Evolutionary conservation across 306 rosid genomes (phyloP), one percentile per base, ranked within the genome.

Genomic region (Vicia sativa): DNA sequence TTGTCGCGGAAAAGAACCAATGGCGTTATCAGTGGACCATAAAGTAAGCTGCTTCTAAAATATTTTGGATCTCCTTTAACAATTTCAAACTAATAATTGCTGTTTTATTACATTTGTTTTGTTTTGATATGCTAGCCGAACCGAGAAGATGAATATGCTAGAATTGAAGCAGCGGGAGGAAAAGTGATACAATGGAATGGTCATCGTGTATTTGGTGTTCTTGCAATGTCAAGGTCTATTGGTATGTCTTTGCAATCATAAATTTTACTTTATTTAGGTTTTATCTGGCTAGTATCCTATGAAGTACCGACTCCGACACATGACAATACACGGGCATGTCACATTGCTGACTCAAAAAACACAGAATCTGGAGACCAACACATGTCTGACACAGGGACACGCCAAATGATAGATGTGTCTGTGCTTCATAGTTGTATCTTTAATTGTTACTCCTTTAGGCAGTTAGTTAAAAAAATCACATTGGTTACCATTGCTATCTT

Each of bases 181-280:
- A 91, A 91, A 80, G 97, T 91, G 77, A 89, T 91, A 61, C 96
- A 89, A 34, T 91, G 97, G 97, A 91, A 91, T 52, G 97, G 97
- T 9, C 89, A 89, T 70, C 95, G 97, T 42, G 97, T 91, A 31
- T 91, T 85, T 71, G 97, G 97, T 68, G 97, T 91, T 70, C 91
- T 91, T 57, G 97, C 97, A 18, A 89, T 91, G 97, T 91, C 97
- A 26, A 85, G 97, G 81, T 91, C 97, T n/a, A 91, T 91, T 9
- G 97, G 97, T 91, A 83, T 25, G 87, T 48, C 59, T 26, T 70
- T 23, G n/a, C 53, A 65, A 49, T 55, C 66, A 9, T 67, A 16
- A 41, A 21, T 59, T 71, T 72, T 44, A 44, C 56, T 58, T 56
- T 64, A 46, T 67, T 59, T 37, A 2, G 0, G 35, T 25, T 48